A percentile compares a stretch with the other conserved stretches of the same genome.
These are phyloP conservation scores for Daedaleopsis sinensis DNA, from an alignment of 768 basidiomycete genomes.

Conservation along the genomic window DNA sequence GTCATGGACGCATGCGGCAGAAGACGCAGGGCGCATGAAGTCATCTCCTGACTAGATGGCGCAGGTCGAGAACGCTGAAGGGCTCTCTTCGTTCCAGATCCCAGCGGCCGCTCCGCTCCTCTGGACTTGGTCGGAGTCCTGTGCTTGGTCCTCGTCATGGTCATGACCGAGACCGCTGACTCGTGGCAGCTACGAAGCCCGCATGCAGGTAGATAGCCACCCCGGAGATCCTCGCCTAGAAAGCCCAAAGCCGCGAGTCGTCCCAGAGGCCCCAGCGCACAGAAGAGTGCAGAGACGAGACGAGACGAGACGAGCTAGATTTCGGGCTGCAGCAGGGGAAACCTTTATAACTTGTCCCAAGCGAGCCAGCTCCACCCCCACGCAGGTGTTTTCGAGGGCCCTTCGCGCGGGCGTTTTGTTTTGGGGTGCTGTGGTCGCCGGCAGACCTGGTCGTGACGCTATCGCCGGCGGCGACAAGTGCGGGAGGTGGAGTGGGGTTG, in stretches of 20 bases:
- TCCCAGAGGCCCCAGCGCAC: neutral
- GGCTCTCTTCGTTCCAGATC: neutral
- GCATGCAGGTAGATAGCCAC: neutral
- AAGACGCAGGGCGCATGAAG: neutral
- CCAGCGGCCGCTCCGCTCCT: neutral
- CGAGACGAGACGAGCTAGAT: neutral
- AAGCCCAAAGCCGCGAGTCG: neutral
- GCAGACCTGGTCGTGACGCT: constrained; percentile 2
- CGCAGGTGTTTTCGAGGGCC: neutral
- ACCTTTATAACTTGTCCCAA: neutral
- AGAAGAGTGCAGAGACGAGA: neutral
- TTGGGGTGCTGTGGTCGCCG: constrained; percentile 10
- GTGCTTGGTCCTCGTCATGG: neutral
- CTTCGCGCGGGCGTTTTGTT: neutral
- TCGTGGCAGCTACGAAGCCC: neutral
- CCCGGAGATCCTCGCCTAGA: neutral
- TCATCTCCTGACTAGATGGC: neutral
- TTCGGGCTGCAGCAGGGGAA: too few relatives aligned
- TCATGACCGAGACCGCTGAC: neutral
- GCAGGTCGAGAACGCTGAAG: neutral
- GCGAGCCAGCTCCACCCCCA: neutral
- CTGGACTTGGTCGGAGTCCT: neutral
- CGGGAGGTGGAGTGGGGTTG: constrained; percentile 10
- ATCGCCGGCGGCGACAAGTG: neutral
- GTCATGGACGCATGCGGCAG: constrained; percentile 1